Evolutionary conservation across 352 stramenopile genomes (phyloP).

Genomic region (Phytophthora pluvialis): DNA sequence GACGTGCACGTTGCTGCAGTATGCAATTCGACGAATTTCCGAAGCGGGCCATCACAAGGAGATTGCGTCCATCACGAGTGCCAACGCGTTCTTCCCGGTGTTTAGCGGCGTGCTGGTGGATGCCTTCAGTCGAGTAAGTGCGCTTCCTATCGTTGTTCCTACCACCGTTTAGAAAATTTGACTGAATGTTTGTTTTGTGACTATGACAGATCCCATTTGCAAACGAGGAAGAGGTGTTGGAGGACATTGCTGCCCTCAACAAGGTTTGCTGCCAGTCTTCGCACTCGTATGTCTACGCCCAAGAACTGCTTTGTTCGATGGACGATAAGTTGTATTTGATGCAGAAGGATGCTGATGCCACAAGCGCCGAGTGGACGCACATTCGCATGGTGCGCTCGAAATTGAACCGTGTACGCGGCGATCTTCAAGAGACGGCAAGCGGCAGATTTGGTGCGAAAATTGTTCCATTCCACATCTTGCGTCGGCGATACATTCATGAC

Average conservation of each 20-base stretch:
- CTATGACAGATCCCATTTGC: slow-evolving; percentile 76
- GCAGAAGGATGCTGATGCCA: slow-evolving; percentile 42
- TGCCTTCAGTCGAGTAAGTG: slow-evolving; percentile 69
- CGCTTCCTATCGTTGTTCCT: not conserved
- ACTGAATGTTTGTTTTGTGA: not conserved
- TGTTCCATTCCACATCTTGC: slow-evolving; percentile 77
- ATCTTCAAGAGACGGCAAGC: slow-evolving; percentile 78
- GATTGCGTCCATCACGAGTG: slow-evolving; percentile 85
- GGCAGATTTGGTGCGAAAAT: slow-evolving; percentile 72
- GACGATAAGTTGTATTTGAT: slow-evolving; percentile 72
- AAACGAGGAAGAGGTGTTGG: slow-evolving; percentile 77
- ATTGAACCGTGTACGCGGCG: slow-evolving; percentile 70
- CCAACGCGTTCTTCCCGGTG: slow-evolving; percentile 87
- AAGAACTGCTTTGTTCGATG: slow-evolving; percentile 77
- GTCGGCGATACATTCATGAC: slow-evolving; percentile 66
- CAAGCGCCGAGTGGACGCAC: slow-evolving; percentile 42
- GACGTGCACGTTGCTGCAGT: slow-evolving; percentile 85
- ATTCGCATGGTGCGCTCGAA: slow-evolving; percentile 74
- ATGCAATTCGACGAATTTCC: slow-evolving; percentile 86
- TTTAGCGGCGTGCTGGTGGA: slow-evolving; percentile 86
- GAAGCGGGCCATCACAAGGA: slow-evolving; percentile 89
- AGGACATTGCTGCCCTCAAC: slow-evolving; percentile 74
- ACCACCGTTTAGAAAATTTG: no score
- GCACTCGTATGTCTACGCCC: slow-evolving; percentile 84
- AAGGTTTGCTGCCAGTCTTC: slow-evolving; percentile 88